Evolutionary conservation across 1,139 yeast genomes (phyloP).

Genomic region (Suhomyces yuchorum): DNA sequence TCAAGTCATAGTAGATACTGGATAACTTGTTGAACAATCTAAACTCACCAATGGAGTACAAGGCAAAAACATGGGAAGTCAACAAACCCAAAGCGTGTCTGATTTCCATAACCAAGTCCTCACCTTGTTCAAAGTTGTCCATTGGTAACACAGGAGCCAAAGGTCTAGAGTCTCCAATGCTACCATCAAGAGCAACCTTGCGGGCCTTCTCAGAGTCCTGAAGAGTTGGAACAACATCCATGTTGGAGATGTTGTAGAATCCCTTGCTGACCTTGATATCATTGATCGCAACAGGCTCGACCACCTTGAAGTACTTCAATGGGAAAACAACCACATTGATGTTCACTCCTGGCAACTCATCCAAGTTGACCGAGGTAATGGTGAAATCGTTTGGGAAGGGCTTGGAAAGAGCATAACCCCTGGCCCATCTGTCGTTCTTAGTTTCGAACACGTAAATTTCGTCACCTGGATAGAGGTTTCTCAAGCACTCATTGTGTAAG

Average conservation of each 20-base stretch:
- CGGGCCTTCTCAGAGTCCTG: constrained; percentile 45
- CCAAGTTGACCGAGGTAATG: constrained; percentile 60
- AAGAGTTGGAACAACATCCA: constrained; percentile 46
- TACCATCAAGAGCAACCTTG: constrained; percentile 33
- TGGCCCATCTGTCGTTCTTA: constrained; percentile 67
- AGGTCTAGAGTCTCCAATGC: constrained; percentile 12
- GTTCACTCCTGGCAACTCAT: constrained; percentile 59
- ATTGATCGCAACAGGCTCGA: constrained; percentile 36
- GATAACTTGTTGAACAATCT: constrained; percentile 58
- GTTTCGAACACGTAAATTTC: constrained; percentile 77
- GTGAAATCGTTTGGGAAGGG: constrained; percentile 74
- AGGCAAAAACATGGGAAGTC: constrained; percentile 64
- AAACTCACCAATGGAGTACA: constrained; percentile 72
- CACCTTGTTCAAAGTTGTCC: constrained; percentile 40
- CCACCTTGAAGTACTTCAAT: constrained; percentile 47
- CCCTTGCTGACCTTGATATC: constrained; percentile 29
- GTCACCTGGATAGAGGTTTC: constrained; percentile 76
- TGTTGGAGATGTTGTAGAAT: constrained; percentile 36
- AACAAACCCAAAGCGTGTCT: constrained; percentile 57
- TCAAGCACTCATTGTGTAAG: constrained; percentile 42
- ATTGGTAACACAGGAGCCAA: constrained; percentile 58
- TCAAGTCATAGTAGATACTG: constrained; percentile 57
- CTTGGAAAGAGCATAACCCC: constrained; percentile 68
- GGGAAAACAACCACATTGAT: constrained; percentile 63
- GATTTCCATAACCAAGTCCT: constrained; percentile 56